A percentile compares a stretch with the other conserved stretches of the same genome.
Evolutionary conservation across 768 basidiomycete species (phyloP).

Genomic region (Phlegmacium glaucopus): DNA sequence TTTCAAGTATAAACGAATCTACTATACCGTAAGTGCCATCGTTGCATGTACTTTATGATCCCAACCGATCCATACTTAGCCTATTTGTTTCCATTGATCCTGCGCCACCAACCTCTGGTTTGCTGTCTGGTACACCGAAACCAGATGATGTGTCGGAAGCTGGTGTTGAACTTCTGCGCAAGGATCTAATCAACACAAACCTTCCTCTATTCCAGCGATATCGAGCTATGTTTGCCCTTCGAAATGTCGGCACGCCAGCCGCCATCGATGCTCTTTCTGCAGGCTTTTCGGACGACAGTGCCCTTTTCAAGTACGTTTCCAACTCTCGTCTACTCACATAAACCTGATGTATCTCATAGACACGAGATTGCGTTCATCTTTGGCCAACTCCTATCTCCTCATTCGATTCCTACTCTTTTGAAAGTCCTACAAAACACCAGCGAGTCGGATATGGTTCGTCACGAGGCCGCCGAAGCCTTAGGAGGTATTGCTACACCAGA

Average conservation of each 20-base stretch:
- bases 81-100: slow-evolving; percentile 85
- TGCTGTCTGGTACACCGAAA: slow-evolving; percentile 52
- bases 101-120: slow-evolving; percentile 72
- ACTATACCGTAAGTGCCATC: slow-evolving; percentile 35
- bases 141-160: slow-evolving; percentile 45
- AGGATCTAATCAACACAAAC: slow-evolving; percentile 59
- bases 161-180: slow-evolving; percentile 52
- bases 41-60: background rate
- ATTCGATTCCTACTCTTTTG: slow-evolving; percentile 84
- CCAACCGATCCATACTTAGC: slow-evolving; percentile 31
- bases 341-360: slow-evolving; percentile 33
- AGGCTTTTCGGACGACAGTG: slow-evolving; percentile 87
- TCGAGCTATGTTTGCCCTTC: slow-evolving; percentile 96
- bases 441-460: slow-evolving; percentile 96
- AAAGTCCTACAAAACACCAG: slow-evolving; percentile 64
- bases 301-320: slow-evolving; percentile 81
- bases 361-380: slow-evolving; percentile 99
- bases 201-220: slow-evolving; percentile 89
- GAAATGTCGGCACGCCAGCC: slow-evolving; percentile 83
- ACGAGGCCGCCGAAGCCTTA: slow-evolving; percentile 97
- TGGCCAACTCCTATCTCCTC: slow-evolving; percentile 87
- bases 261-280: slow-evolving; percentile 90
- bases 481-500: slow-evolving; percentile 97
- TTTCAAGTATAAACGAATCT: slow-evolving; percentile 25
- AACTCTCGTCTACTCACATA: background rate